These are phyloP conservation scores for Trichoderma pleuroti DNA, from an alignment of 2,329 filamentous ascomycete genomes.

Conservation along the genomic window DNA sequence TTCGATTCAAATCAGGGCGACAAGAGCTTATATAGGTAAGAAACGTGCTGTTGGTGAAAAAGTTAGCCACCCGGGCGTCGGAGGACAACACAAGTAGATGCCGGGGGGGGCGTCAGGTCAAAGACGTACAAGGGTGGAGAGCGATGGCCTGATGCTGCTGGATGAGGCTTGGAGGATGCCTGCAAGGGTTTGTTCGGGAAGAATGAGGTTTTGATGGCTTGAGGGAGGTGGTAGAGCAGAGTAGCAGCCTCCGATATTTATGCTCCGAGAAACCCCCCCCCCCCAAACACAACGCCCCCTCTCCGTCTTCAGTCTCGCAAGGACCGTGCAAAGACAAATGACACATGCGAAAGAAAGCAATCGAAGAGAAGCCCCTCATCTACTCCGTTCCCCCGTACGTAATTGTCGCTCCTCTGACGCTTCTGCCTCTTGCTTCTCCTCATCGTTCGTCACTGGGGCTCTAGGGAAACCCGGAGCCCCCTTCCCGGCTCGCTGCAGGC, in stretches of 20 bases:
- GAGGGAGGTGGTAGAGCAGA: neutral
- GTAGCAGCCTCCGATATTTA: constrained; percentile 10
- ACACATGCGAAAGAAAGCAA: neutral
- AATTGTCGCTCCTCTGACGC: neutral
- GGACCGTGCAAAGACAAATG: neutral
- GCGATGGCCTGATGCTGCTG: constrained; percentile 11
- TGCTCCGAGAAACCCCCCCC: neutral
- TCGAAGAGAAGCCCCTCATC: neutral
- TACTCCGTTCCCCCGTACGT: neutral
- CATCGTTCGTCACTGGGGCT: neutral
- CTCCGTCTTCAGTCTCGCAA: neutral
- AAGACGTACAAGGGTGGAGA: constrained; percentile 6
- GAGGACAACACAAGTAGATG: neutral
- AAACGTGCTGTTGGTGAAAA: neutral
- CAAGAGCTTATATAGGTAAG: neutral
- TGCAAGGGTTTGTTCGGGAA: constrained; percentile 1
- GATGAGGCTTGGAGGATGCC: constrained; percentile 1
- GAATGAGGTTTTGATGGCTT: neutral
- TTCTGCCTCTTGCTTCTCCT: neutral
- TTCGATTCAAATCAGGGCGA: neutral
- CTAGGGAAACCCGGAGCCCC: neutral
- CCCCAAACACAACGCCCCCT: neutral
- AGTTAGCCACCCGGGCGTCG: neutral
- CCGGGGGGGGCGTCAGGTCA: neutral
- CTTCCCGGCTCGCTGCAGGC: constrained; percentile 5